Base-by-base conservation (phyloP, 768 basidiomycete genomes). In the Podaxis pistillaris region DNA sequence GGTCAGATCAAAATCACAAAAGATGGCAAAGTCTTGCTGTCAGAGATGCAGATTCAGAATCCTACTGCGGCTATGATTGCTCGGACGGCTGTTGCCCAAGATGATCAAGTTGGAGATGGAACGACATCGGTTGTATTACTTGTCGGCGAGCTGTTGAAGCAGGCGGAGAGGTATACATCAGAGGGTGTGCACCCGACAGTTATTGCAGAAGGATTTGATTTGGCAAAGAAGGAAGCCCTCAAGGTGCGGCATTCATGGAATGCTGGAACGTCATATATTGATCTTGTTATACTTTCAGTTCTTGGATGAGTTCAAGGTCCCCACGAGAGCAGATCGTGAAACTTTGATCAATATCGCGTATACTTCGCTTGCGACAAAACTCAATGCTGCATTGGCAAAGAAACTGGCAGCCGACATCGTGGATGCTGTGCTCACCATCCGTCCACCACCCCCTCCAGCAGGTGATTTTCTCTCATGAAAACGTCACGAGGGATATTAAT, bases 1-100 rank as follows among this genome's bases (percentile, higher is more conserved):
- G 97, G 97, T 9, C 93, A 95, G 78, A 96, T 99, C 76, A 99
- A 98, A 84, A 96, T 99, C 93, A 98, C 97, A 66, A 99, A 98
- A 82, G 97, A 98, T 71, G 97, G 97, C 66, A 99, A 99, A 79
- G 96, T 98, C 46, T 78, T 99, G 60, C 82, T 99, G 63, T 96
- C 95, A 46, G 97, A 99, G 79, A 99, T 99, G 97, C 97, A 98
- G 79, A 99, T 99, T 69, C 91, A 93, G 78, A 98, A 99, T 74
- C 97, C 97, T 33, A 98, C 97, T 2, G 97, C 97, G 17, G 96
- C 97, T 36, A 96, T 99, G 94, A 94, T 99, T 71, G 97, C 97
- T 51, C 87, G 95, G 56, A 98, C 97, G 47, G 97, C 97, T 13
- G 96, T 98, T 24, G 96, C 97, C 2, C 97, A 98, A 74, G 97